phyloP scores from a whole-genome alignment of 2,329 filamentous ascomycete species.

The Drechslerella coelobrocha region DNA sequence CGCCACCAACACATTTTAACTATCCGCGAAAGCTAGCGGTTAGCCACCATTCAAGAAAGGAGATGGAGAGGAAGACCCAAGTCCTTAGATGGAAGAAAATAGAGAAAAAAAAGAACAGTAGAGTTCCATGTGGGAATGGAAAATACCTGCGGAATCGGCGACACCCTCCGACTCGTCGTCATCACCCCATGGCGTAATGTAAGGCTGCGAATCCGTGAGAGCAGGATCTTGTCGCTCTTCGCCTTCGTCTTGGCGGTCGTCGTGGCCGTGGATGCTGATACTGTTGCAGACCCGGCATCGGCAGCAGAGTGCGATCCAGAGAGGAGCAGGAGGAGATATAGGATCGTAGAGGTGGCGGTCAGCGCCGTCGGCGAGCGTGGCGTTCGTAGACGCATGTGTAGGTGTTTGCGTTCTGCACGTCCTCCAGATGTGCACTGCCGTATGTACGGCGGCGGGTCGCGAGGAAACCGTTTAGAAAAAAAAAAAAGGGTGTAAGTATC shows the following conservation, averaged over 20 bases:
- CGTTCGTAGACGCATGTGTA: conserved; percentile 37
- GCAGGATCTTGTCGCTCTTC: conserved; percentile 47
- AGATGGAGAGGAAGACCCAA: too few relatives aligned
- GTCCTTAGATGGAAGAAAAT: too few relatives aligned
- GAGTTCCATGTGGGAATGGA: not conserved
- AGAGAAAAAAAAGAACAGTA: too few relatives aligned
- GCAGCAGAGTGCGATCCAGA: conserved; percentile 11
- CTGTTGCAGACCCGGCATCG: conserved; percentile 8
- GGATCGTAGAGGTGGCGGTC: conserved; percentile 6
- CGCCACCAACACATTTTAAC: conserved; percentile 48
- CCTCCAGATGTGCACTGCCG: too few relatives aligned
- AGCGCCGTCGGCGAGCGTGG: conserved; percentile 1
- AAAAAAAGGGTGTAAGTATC: too few relatives aligned
- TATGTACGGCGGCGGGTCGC: too few relatives aligned
- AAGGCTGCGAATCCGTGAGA: conserved; percentile 44
- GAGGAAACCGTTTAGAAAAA: too few relatives aligned
- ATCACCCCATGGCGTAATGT: conserved; percentile 43
- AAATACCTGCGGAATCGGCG: conserved; percentile 36
- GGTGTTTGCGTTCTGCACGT: too few relatives aligned
- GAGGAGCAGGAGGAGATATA: conserved; percentile 16
- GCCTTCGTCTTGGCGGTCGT: conserved; percentile 49
- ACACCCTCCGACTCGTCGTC: conserved; percentile 46
- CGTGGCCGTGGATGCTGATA: conserved; percentile 40
- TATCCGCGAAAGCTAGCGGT: not conserved
- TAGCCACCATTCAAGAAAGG: too few relatives aligned